Base-by-base conservation (phyloP, 768 basidiomycete species). In the Podaxis carcinomalis region DNA sequence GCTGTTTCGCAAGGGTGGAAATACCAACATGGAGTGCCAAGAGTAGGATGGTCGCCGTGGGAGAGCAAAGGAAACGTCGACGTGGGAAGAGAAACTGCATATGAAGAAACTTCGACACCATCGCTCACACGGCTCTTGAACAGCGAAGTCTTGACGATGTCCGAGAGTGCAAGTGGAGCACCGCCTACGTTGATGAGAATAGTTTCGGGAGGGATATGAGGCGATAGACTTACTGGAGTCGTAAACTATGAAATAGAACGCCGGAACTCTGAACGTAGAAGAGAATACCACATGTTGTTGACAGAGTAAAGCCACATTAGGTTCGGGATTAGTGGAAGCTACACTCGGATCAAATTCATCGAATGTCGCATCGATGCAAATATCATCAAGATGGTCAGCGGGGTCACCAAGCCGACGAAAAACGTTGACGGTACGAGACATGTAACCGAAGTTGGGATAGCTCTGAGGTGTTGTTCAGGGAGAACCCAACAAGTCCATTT, bases 1-100 rank as follows among this genome's bases (percentile, higher is more conserved):
- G 80, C 79, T 3, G 87, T 90, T 70, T 91, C 86, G 70, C 94
- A 96, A 9, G 94, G 94, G 70, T 96, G 94, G 40, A 96, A 76
- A 68, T 87, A 92, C 92, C 92, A 96, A 58, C 84, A 87, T 7
- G 88, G 86, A 2, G 76, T 83, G 21, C 86, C 88, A 32, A 90
- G 77, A 4, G 80, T 84, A 0, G 93, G 94, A 67, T 95, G 94
- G 60, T 96, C 94, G 7, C 90, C 90, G 66, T 93, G 92, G 11
- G 93, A 91, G 9, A 96, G 74, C 21, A 95, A 71, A 9, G 94
- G 91, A 67, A 93, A 89, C 4, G 83, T 71, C 1, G 83, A 78
- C 11, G 70, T 72, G 1, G 80, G 78, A 7, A 75, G 71, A 23
- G 80, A 80, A 44, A 91, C 71, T 19, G 83, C 84, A 68, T 81